phyloP scores from a whole-genome alignment of 2,329 filamentous ascomycete genomes.

The Alternaria sp. region DNA sequence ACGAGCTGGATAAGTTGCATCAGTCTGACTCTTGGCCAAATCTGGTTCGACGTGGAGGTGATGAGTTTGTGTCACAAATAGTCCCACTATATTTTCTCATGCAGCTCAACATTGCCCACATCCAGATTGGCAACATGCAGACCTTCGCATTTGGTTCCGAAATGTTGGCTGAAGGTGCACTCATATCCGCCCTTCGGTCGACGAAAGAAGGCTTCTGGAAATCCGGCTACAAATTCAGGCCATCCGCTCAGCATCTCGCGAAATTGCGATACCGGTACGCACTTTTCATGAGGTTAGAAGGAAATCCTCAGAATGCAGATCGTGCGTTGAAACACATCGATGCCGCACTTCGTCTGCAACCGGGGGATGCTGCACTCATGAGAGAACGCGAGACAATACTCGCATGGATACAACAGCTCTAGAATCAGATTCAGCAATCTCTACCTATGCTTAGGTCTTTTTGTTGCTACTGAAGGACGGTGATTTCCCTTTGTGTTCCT shows the following conservation, averaged over 20 bases:
- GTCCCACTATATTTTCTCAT: conserved; percentile 28
- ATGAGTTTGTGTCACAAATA: conserved; percentile 21
- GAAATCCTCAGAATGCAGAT: not conserved
- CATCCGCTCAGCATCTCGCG: conserved; percentile 12
- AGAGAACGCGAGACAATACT: conserved; percentile 16
- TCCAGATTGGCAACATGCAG: conserved; percentile 14
- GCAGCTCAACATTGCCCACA: conserved; percentile 26
- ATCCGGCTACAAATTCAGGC: conserved; percentile 12
- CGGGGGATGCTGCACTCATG: conserved; percentile 14
- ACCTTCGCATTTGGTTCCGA: conserved; percentile 1
- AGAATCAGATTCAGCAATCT: not conserved
- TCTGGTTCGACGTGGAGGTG: conserved; percentile 13
- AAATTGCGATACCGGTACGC: conserved; percentile 21
- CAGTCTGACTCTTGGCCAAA: conserved; percentile 19
- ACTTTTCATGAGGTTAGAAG: conserved; percentile 15
- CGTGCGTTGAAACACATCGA: conserved; percentile 8
- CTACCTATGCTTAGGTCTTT: not conserved
- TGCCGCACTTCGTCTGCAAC: not conserved
- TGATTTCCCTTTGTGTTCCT: not conserved
- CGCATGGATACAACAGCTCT: conserved; percentile 8
- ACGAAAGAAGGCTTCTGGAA: conserved; percentile 19
- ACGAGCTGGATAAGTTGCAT: conserved; percentile 20
- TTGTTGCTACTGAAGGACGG: not conserved
- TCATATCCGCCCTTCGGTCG: conserved; percentile 6
- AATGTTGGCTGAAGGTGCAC: conserved; percentile 7